Evolutionary conservation across 2,329 filamentous ascomycete species (phyloP).

Genomic region (Colletotrichum sp.): DNA sequence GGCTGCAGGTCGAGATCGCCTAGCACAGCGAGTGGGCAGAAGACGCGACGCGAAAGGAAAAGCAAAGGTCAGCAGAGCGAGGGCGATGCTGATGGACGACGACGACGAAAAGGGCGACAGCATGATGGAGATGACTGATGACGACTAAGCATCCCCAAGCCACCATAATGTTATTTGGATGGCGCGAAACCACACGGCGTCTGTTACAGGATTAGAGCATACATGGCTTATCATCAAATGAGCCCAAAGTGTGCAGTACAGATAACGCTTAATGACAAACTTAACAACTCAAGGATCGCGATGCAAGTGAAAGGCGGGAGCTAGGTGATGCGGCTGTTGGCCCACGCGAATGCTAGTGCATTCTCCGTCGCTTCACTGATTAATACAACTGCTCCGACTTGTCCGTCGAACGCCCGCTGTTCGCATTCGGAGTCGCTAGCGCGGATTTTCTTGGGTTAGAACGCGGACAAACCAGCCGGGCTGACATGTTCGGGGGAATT

Average conservation of each 20-base stretch:
- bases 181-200: neutral
- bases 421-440: slow-evolving; percentile 6
- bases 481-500: slow-evolving; percentile 8
- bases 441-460: neutral
- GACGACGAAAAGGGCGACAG: slow-evolving; percentile 45
- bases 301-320: neutral
- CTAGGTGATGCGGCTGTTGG: neutral
- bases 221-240: neutral
- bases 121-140: slow-evolving; percentile 63
- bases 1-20: slow-evolving; percentile 42
- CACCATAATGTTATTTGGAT: neutral
- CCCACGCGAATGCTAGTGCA: neutral
- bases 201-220: neutral
- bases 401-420: neutral
- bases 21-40: slow-evolving; percentile 32
- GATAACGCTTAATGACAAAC: neutral
- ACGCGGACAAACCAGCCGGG: neutral
- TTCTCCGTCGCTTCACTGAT: neutral
- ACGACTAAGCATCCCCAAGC: slow-evolving; percentile 38
- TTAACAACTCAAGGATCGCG: neutral
- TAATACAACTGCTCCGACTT: neutral
- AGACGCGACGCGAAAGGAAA: slow-evolving; percentile 47
- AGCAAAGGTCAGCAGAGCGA: slow-evolving; percentile 42
- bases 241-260: neutral
- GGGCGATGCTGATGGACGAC: slow-evolving; percentile 36